Conservation (phyloP, 768 basidiomycete species). For the Grammothele lineata region DNA sequence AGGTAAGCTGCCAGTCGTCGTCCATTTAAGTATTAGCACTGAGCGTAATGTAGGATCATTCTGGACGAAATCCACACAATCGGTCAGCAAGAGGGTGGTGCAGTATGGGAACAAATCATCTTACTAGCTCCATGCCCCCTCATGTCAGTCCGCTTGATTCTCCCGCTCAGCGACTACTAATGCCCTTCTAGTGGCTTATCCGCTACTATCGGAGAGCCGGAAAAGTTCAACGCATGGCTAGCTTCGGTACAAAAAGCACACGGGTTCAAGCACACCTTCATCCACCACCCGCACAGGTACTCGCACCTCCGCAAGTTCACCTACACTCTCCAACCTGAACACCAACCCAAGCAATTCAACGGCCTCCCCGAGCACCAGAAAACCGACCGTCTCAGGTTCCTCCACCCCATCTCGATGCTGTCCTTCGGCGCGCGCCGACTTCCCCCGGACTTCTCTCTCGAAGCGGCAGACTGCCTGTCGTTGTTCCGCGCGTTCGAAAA, state of each 20-base stretch:
- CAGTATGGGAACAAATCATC: slow-evolving; percentile 74
- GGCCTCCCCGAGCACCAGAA: slow-evolving; percentile 35
- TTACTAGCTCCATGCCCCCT: slow-evolving; percentile 67
- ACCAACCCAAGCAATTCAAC: slow-evolving; percentile 25
- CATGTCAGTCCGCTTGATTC: slow-evolving; percentile 41
- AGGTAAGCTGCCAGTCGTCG: slow-evolving; percentile 45
- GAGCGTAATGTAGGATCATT: slow-evolving; percentile 44
- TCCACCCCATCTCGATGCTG: slow-evolving; percentile 64
- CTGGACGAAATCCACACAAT: slow-evolving; percentile 68
- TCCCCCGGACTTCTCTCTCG: slow-evolving; percentile 61
- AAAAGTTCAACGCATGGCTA: slow-evolving; percentile 65
- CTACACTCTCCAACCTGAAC: slow-evolving; percentile 38
- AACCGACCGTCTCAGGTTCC: slow-evolving; percentile 42
- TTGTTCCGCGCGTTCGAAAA: slow-evolving; percentile 44
- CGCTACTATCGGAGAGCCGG: slow-evolving; percentile 65
- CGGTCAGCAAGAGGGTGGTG: slow-evolving; percentile 64
- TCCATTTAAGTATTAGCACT: neutral
- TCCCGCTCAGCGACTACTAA: neutral
- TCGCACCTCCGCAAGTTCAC: slow-evolving; percentile 69
- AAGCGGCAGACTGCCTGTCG: slow-evolving; percentile 51
- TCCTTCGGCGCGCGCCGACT: slow-evolving; percentile 46
- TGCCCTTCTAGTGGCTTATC: slow-evolving; percentile 52
- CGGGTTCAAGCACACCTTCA: slow-evolving; percentile 53
- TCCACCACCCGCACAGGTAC: slow-evolving; percentile 65
- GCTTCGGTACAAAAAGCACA: slow-evolving; percentile 54